phyloP scores from a whole-genome alignment of 768 basidiomycete species.

The Boletus rufocinnamomeus region DNA sequence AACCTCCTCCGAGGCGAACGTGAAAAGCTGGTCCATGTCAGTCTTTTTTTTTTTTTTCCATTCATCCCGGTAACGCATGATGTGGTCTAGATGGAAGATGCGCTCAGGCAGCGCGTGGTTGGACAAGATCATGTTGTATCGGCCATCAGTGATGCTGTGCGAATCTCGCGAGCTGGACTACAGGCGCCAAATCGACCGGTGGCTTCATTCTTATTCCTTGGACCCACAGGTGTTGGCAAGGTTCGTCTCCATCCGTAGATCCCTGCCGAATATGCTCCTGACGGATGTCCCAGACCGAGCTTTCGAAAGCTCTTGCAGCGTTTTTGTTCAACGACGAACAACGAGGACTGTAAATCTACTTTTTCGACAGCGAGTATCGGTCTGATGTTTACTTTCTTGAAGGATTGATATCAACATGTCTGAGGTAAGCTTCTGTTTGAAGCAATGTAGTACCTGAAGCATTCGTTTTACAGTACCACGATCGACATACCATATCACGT shows the following conservation, averaged over 20 bases:
- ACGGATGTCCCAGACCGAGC: slow-evolving; percentile 57
- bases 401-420: slow-evolving; percentile 95
- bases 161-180: slow-evolving; percentile 89
- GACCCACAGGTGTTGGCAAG: slow-evolving; percentile 88
- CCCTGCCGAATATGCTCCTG: background rate
- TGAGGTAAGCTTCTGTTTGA: slow-evolving; percentile 45
- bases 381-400: slow-evolving; percentile 2
- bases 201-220: slow-evolving; percentile 90
- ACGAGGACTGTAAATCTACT: slow-evolving; percentile 67
- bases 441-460: background rate
- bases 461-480: slow-evolving; percentile 64
- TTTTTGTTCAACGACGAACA: slow-evolving; percentile 93
- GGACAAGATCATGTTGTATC: slow-evolving; percentile 90
- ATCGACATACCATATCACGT: slow-evolving; percentile 87
- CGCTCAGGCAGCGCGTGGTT: slow-evolving; percentile 71
- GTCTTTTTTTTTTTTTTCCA: slow-evolving; percentile 28
- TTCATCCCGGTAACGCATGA: background rate
- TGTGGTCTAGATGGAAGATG: slow-evolving; percentile 77
- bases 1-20: slow-evolving; percentile 86
- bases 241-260: slow-evolving; percentile 33
- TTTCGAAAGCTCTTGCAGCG: slow-evolving; percentile 83
- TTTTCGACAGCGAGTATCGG: background rate
- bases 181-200: slow-evolving; percentile 88
- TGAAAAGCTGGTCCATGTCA: slow-evolving; percentile 84
- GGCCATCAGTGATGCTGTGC: slow-evolving; percentile 86